Evolutionary conservation across 2,329 filamentous ascomycete genomes (phyloP), one percentile per base, ranked within the genome.

Genomic region (Neurospora crassa): DNA sequence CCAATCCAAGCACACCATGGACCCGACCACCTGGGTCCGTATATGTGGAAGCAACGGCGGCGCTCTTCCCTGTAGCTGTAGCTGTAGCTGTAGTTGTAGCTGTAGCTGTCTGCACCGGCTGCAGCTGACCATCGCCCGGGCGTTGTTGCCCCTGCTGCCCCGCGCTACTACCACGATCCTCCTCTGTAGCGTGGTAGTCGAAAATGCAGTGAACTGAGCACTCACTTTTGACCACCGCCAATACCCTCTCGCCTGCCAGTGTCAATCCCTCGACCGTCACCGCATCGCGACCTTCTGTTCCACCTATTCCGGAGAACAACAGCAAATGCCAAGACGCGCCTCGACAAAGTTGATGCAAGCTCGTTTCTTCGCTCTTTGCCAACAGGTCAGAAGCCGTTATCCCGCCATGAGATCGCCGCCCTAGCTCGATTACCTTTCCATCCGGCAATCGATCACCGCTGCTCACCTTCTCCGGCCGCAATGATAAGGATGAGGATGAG

Each of bases 361-460:
- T 76, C 42, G 68, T 73, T 68, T 74, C 72, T 16, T n/a, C 47
- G 63, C 24, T 69, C 18, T 70, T 70, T 11, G 69, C 74, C 0
- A 59, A 59, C 24, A 63, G 24, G 24, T 18, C 53, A 7, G 53
- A 24, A 59, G 24, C 47, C 8, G 14, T 59, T 34, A 2, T 59
- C 24, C 47, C 24, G 2, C n/a, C 43, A 47, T 5, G 10, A 6
- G n/a, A 2, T 2, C 45, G 12, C 5, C 45, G 12, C 5, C 5
- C 20, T 18, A 63, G 53, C 12, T 59, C 72, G 63, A 47, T 34
- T 1, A 82, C 40, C 68, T 72, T 74, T 4, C 81, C 81, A 71
- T 85, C 82, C 0, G 81, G 81, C 4, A 83, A 78, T 16, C 86
- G 81, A 74, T 86, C 83, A 1, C 85, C 85, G 41, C 84, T 83